Evolutionary conservation across 129 eudicot genomes (phyloP), one percentile per base, ranked within the genome.

Genomic region (Ambrosia artemisiifolia): DNA sequence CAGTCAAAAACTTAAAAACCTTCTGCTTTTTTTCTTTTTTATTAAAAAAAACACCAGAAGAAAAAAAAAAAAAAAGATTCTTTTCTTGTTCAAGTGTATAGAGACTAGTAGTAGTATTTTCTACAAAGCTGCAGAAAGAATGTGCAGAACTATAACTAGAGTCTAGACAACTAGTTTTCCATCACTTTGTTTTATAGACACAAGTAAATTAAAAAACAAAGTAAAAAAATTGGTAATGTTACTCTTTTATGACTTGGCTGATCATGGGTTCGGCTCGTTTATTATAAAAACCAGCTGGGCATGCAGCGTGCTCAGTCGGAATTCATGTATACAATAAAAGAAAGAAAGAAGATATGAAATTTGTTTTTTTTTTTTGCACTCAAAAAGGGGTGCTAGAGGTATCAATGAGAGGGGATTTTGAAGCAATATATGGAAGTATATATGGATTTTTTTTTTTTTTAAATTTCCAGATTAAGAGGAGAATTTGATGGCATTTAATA

Each of bases 331-430:
- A 0, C 2, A 70, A 55, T 34, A 47, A 67, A 36, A 48, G 54
- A 36, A n/a, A 55, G 63, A 3, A 32, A 70, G 81, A 30, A 55
- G 13, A 56, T 24, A 14, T 62, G 38, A 35, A 43, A 19, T n/a
- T n/a, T 48, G 61, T 16, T 19, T 61, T 70, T 61, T 44, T 77
- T 67, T 57, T 70, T 69, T 66, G 50, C 35, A 57, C 12, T 74
- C 63, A 65, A 85, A 77, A 77, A 77, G 77, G 82, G 75, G 85
- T 68, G 85, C 69, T 68, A n/a, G 77, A 81, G 72, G 79, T 65
- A 72, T 79, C 2, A 17, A 12, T 60, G 56, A 60, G 69, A 64
- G 59, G 83, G 78, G 67, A 69, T 34, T 78, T 65, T 81, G 72
- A 56, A 73, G 61, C 60, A 63, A 81, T 84, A 78, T 86, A 83